Percentiles rank a stretch among this genome's conserved stretches.
Conservation (phyloP, 2,329 filamentous ascomycete species). For the Calonectria pteridis region DNA sequence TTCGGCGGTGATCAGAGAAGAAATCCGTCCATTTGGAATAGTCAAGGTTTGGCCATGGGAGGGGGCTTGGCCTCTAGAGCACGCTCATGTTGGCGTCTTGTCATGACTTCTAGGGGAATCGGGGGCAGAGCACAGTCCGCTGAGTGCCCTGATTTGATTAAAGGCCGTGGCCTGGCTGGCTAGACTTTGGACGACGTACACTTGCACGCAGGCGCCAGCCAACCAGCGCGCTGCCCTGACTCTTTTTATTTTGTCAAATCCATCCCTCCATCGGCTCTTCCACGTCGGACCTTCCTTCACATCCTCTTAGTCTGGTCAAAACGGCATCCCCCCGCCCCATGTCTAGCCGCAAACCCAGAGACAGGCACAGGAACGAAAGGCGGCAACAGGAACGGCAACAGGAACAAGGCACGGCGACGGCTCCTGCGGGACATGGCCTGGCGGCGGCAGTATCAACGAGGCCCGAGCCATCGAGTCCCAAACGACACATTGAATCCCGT, state of each 20-base stretch:
- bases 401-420: conserved; percentile 1
- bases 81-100: background rate
- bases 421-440: background rate
- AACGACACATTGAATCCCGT: conserved; percentile 31
- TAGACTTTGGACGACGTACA: background rate
- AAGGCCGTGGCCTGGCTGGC: background rate
- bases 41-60: background rate
- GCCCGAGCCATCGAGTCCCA: conserved; percentile 13
- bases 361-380: background rate
- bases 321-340: background rate
- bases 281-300: background rate
- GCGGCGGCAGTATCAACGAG: background rate
- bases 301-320: background rate
- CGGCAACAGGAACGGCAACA: background rate
- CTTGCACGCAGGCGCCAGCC: background rate
- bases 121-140: conserved; percentile 1
- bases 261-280: background rate
- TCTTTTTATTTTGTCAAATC: conserved; percentile 11
- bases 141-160: conserved; percentile 4
- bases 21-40: background rate
- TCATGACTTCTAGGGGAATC: background rate
- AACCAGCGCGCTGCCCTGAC: background rate
- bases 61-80: conserved; percentile 1
- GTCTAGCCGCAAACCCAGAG: conserved; percentile 7
- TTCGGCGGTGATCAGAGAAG: background rate